These are phyloP conservation scores for Cubamyces sp. DNA, from an alignment of 768 basidiomycete species.

Conservation along the genomic window DNA sequence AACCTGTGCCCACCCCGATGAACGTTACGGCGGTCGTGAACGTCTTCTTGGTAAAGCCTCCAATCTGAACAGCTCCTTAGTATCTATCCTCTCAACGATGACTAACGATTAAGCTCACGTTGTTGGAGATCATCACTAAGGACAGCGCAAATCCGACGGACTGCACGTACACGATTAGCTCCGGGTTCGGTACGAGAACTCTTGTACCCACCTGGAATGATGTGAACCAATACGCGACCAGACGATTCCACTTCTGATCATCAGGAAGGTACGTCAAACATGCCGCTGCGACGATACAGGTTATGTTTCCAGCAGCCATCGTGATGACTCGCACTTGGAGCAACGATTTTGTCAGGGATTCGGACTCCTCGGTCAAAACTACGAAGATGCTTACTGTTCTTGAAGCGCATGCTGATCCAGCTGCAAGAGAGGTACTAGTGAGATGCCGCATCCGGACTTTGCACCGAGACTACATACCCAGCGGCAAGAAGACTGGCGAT, in stretches of 20 bases:
- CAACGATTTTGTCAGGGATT: neutral
- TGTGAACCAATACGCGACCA: constrained; percentile 40
- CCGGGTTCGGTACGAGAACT: neutral
- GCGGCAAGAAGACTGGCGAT: constrained; percentile 22
- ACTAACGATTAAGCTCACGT: constrained; percentile 9
- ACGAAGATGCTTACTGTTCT: constrained; percentile 20
- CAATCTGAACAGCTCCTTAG: constrained; percentile 20
- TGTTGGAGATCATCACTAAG: constrained; percentile 36
- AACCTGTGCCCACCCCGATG: constrained; percentile 24
- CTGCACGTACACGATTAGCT: neutral
- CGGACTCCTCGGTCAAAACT: neutral
- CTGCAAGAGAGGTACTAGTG: neutral
- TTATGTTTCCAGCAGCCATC: constrained; percentile 32
- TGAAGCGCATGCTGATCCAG: constrained; percentile 24
- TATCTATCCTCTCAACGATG: too few relatives aligned
- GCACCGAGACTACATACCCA: constrained; percentile 10
- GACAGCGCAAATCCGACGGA: constrained; percentile 34
- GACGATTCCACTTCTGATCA: constrained; percentile 34
- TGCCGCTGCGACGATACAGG: constrained; percentile 39
- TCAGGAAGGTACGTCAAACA: constrained; percentile 36
- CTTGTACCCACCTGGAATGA: constrained; percentile 23
- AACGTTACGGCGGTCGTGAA: constrained; percentile 37
- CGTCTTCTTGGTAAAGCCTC: constrained; percentile 36
- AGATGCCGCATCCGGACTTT: neutral
- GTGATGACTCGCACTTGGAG: constrained; percentile 18